A percentile compares a stretch with the other conserved stretches of the same genome.
Evolutionary conservation across 305 asterid species (phyloP).

Genomic region (Plantago coronopus): DNA sequence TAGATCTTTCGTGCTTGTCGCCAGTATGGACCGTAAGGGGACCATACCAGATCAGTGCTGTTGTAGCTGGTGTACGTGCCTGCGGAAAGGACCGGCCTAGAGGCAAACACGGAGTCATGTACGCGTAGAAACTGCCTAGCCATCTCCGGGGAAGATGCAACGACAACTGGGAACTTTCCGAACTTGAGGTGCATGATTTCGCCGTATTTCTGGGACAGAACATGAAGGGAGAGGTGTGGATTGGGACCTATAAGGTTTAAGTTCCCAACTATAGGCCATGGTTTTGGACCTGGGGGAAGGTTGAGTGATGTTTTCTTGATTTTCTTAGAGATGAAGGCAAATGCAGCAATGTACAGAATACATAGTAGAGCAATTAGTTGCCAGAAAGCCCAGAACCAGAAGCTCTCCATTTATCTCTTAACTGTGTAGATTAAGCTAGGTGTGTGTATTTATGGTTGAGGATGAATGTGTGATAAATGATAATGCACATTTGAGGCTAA

Average conservation of each 20-base stretch:
- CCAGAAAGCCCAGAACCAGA: no score
- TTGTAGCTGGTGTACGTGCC: constrained; percentile 3
- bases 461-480: no score
- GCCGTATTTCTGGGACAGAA: neutral
- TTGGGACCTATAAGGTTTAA: neutral
- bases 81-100: constrained; percentile 5
- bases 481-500: no score
- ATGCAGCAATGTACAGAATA: neutral
- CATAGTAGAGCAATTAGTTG: neutral
- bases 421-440: no score
- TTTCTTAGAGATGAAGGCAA: neutral
- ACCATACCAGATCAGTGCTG: neutral
- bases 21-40: neutral
- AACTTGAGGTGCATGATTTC: constrained; percentile 10
- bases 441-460: no score
- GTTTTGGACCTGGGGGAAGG: constrained; percentile 11
- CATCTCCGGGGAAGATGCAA: constrained; percentile 7
- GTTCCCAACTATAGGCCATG: constrained; percentile 9
- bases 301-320: neutral
- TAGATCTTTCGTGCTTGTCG: constrained; percentile 1
- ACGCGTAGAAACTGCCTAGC: neutral
- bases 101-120: neutral
- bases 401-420: neutral
- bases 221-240: neutral
- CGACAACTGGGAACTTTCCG: constrained; percentile 5